Evolutionary conservation across 108 stramenopile genomes (phyloP).

Genomic region (Discostella stelligeroides): DNA sequence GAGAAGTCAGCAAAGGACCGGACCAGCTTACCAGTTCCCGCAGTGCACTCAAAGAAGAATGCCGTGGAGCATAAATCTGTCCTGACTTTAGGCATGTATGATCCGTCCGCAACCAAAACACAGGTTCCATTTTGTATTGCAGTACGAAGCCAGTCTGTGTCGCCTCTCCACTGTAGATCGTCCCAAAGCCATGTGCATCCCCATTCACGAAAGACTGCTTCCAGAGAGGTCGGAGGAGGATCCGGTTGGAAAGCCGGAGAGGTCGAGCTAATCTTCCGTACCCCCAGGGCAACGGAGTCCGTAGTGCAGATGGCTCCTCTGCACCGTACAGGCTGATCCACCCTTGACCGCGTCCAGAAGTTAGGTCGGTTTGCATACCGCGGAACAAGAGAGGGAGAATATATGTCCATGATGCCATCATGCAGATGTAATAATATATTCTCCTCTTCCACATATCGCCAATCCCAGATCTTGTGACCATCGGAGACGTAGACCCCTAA

Average conservation of each 20-base stretch:
- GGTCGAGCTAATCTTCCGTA: not conserved
- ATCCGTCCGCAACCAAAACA: conserved; percentile 24
- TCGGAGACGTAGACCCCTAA: not conserved
- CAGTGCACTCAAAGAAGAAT: too few species aligned
- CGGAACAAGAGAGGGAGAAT: too few species aligned
- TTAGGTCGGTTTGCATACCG: not conserved
- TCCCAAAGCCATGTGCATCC: conserved; percentile 11
- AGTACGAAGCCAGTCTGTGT: conserved; percentile 4
- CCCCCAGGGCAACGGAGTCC: too few species aligned
- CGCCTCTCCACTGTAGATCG: not conserved
- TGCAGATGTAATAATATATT: not conserved
- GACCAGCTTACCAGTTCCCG: too few species aligned
- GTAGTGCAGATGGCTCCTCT: too few species aligned
- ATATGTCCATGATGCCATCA: too few species aligned
- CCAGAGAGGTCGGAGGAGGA: not conserved
- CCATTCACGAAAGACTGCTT: conserved; percentile 21
- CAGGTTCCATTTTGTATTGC: conserved; percentile 7
- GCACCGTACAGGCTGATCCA: too few species aligned
- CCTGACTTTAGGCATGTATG: too few species aligned
- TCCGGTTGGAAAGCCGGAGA: not conserved
- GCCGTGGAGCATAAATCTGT: too few species aligned
- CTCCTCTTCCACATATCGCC: too few species aligned
- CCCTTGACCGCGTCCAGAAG: too few species aligned
- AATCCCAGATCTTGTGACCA: not conserved
- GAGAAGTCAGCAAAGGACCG: too few species aligned